A percentile compares a stretch with the other conserved stretches of the same genome.
Evolutionary conservation across 2,329 filamentous ascomycete species (phyloP).

Genomic region (Colletotrichum chlorophyti): DNA sequence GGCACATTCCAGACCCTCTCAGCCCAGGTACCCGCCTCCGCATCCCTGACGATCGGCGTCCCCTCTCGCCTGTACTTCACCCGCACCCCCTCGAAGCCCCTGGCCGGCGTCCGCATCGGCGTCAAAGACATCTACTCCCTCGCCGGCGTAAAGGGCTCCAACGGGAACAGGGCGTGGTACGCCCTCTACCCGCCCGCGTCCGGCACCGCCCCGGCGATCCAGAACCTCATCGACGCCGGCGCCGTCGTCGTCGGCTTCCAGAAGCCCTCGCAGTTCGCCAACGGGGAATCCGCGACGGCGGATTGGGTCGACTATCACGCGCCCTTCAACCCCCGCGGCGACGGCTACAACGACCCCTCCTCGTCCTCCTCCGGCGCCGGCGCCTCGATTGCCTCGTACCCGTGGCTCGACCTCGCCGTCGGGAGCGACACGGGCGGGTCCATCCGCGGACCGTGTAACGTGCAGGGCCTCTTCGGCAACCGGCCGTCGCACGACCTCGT

Average conservation of each 20-base stretch:
- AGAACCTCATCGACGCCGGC: conserved; percentile 64
- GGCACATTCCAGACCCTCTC: conserved; percentile 41
- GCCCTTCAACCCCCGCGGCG: conserved; percentile 52
- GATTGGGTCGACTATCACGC: conserved; percentile 49
- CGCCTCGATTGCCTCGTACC: conserved; percentile 47
- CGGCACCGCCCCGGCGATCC: conserved; percentile 56
- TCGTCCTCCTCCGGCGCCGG: conserved; percentile 42
- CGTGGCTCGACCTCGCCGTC: conserved; percentile 52
- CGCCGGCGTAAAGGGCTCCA: conserved; percentile 57
- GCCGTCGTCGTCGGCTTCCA: conserved; percentile 56
- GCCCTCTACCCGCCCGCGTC: conserved; percentile 55
- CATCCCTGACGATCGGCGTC: conserved; percentile 50
- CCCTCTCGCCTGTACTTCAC: conserved; percentile 67
- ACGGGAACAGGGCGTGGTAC: conserved; percentile 64
- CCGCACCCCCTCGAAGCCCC: conserved; percentile 57
- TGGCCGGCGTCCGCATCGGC: conserved; percentile 66
- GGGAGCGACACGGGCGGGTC: conserved; percentile 53
- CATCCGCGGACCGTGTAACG: conserved; percentile 51
- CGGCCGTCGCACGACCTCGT: conserved; percentile 50
- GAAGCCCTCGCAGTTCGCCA: conserved; percentile 53
- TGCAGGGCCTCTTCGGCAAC: conserved; percentile 52
- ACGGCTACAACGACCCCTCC: conserved; percentile 53
- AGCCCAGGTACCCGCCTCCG: conserved; percentile 37
- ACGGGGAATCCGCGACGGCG: conserved; percentile 48
- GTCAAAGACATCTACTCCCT: conserved; percentile 70